Base-by-base conservation (phyloP, 208 protist species). In the Trypanosoma cruzi region DNA sequence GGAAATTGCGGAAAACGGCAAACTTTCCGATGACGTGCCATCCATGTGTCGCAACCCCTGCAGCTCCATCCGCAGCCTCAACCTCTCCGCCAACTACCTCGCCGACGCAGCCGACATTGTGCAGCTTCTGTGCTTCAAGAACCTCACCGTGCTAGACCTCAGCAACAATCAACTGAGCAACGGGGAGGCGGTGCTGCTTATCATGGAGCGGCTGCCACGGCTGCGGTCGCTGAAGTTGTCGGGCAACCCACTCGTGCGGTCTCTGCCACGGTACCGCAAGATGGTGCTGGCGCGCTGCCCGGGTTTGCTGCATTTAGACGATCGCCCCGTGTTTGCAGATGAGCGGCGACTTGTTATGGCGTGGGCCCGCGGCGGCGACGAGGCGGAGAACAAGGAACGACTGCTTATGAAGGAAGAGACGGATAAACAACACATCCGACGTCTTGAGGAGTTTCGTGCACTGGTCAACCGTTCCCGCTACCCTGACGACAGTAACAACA, bases 151-250 rank as follows among this genome's bases (percentile, higher is more conserved):
- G 22, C 77, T 98, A 6, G 96, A 99, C 74, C 77, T 99, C n/a
- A 93, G 91, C 44, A 64, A 93, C 58, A 99, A 99, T 75, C 61
- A 86, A 55, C 85, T 99, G 31, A 46, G 82, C 0, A 93, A 97
- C 62, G 87, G 85, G 0, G 81, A 88, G 54, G 85, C 70, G 55
- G 76, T 98, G 52, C 68, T 98, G 16, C 64, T 93, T 13, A 67
- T 99, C 11, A 76, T 99, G 11, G 79, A 83, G 57, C 68, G 82
- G 7, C 64, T 99, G 36, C 85, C 89, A 2, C 72, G 71, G 14
- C 75, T 98, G 29, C 66, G 77, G 28, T 89, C 95, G 22, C 78
- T 98, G 64, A 90, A 90, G 69, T 80, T 98, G 31, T 86, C 75
- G 10, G 94, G 95, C 63, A 98, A 98, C 72, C 92, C 92, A 5